Conservation (phyloP, 2,329 filamentous ascomycete genomes). For the Nemania abortiva region DNA sequence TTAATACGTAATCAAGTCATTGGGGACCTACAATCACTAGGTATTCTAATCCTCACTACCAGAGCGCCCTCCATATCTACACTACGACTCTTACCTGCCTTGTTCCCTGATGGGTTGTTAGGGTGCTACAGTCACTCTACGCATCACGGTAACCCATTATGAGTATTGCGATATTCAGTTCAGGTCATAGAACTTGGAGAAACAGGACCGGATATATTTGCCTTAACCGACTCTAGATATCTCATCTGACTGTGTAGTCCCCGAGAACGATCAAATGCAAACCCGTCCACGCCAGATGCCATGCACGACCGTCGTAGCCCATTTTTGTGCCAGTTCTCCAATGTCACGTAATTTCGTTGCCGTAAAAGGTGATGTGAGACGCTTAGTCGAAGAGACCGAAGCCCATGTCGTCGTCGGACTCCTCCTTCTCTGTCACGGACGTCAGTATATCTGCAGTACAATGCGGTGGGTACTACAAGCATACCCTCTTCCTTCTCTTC, state of each 20-base stretch:
- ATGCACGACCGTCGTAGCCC: constrained; percentile 47
- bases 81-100: not conserved
- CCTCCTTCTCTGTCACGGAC: constrained; percentile 66
- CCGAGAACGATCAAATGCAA: constrained; percentile 45
- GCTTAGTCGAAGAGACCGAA: constrained; percentile 82
- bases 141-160: not conserved
- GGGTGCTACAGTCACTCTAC: not conserved
- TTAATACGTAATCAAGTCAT: no score
- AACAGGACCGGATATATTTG: constrained; percentile 46
- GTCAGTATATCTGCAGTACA: constrained; percentile 24
- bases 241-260: constrained; percentile 36
- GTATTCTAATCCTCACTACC: no score
- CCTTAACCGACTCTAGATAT: constrained; percentile 44
- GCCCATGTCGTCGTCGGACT: constrained; percentile 82
- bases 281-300: constrained; percentile 49
- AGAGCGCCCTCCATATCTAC: not conserved
- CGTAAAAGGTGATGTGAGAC: constrained; percentile 43
- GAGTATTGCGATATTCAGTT: not conserved
- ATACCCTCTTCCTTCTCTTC: constrained; percentile 78
- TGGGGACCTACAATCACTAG: no score
- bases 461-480: constrained; percentile 48
- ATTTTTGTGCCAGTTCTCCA: constrained; percentile 47
- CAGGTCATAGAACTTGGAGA: constrained; percentile 36
- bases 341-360: constrained; percentile 46
- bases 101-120: not conserved